A percentile compares a stretch with the other conserved stretches of the same genome.
Conservation (phyloP, 208 protist species). For the Acanthamoeba triangularis region DNA sequence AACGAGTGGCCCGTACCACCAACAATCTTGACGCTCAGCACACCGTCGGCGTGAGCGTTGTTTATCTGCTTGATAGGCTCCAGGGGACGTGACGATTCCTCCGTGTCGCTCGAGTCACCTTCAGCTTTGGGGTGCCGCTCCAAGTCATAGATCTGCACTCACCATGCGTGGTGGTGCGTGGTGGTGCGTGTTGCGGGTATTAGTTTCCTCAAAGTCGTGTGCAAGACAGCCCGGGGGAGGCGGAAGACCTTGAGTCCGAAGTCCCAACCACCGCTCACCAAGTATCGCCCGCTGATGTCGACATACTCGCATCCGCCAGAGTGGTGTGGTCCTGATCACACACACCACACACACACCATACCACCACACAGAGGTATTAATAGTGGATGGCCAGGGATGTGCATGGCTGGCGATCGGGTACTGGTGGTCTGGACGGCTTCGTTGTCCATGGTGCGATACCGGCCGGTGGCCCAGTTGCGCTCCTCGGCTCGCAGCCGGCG, state of each 20-base stretch:
- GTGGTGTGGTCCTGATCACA: too few species aligned
- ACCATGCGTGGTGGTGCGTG: too few species aligned
- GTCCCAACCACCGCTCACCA: background rate
- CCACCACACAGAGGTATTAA: too few species aligned
- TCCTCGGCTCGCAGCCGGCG: background rate
- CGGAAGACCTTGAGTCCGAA: background rate
- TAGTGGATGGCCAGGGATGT: too few species aligned
- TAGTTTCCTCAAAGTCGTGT: too few species aligned
- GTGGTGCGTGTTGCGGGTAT: too few species aligned
- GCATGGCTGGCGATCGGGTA: too few species aligned
- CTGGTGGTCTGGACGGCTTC: background rate
- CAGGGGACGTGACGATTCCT: background rate
- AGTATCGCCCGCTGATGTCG: background rate
- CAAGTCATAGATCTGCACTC: background rate
- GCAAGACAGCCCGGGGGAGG: too few species aligned
- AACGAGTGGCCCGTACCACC: background rate
- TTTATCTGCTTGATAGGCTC: background rate
- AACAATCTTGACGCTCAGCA: background rate
- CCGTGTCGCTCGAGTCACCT: background rate
- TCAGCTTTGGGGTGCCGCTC: background rate
- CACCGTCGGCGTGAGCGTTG: background rate
- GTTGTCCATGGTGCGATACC: background rate
- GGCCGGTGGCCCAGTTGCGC: conserved; percentile 12
- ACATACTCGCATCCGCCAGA: background rate
- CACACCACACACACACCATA: too few species aligned